Base-by-base conservation (phyloP, 352 stramenopile genomes). In the Phytopythium aichiense region DNA sequence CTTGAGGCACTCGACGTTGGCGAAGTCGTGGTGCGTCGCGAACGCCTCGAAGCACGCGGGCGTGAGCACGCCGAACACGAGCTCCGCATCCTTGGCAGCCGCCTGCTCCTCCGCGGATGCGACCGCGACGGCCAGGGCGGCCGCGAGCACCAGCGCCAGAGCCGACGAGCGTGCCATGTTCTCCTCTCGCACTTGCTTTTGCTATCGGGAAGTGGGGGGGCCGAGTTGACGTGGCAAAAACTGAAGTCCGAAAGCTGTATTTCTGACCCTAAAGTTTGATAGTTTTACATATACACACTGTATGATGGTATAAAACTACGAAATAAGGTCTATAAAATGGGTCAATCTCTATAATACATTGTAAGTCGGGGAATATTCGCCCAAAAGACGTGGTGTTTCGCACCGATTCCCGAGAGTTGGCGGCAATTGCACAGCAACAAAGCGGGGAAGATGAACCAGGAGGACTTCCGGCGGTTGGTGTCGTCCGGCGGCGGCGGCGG, bases 1-100 rank as follows among this genome's bases (percentile, higher is more conserved):
- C 69, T 96, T 95, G 68, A 95, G 68, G 66, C 88, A 96, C 46
- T 65, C 77, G 12, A 91, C 71, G 68, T 96, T 91, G 52, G 73
- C 66, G 31, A 96, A 93, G 76, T 95, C 81, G 60, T 92, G 84
- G 9, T 92, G 62, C 28, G 71, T 87, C 60, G 86, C 82, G 68
- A 94, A 94, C 18, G 81, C 79, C 58, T 92, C 77, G 56, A 91
- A 94, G 68, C 88, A 96, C 45, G 79, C 56, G 20, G 84, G 79
- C 43, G 84, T 89, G 60, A 94, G 77, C 42, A 95, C 64, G 12
- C 83, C 84, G 51, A 89, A 73, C 18, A 93, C 65, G 25, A 94
- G 70, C 57, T 90, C 81, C 28, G 73, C 61, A 15, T 73, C 61
- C 25, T 46, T 48, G 20, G 40, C 22, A 15, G 43, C 46, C 30